A percentile compares a stretch with the other conserved stretches of the same genome.
These are phyloP conservation scores for Limtongia smithiae DNA, from an alignment of 805 yeast species.

Conservation along the genomic window DNA sequence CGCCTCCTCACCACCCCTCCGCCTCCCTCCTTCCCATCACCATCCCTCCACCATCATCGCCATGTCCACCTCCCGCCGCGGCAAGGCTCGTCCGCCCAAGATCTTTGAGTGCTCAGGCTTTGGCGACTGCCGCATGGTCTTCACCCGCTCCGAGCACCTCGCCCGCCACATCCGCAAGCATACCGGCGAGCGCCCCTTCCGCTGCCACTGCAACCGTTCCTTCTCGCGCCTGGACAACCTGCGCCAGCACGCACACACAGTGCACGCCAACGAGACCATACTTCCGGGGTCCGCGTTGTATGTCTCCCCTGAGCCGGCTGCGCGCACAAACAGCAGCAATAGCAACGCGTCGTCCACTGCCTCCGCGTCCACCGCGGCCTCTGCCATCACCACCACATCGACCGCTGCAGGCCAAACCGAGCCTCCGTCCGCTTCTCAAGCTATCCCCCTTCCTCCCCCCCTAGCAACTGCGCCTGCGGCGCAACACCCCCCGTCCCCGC, in stretches of 20 bases:
- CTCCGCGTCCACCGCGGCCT: not conserved
- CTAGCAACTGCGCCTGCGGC: not conserved
- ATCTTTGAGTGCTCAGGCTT: slow-evolving; percentile 82
- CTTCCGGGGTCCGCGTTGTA: slow-evolving; percentile 6
- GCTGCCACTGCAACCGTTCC: slow-evolving; percentile 72
- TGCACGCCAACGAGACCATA: slow-evolving; percentile 53
- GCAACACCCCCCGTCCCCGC: slow-evolving; percentile 15
- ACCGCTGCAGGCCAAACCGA: not conserved
- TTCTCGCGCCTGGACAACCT: slow-evolving; percentile 83
- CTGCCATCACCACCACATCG: not conserved
- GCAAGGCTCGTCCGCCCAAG: slow-evolving; percentile 39
- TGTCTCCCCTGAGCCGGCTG: not conserved
- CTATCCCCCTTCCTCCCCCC: slow-evolving; percentile 1
- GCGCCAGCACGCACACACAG: slow-evolving; percentile 87
- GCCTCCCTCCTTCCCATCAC: not conserved
- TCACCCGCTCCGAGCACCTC: slow-evolving; percentile 85
- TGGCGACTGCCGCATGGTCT: slow-evolving; percentile 82
- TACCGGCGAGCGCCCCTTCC: slow-evolving; percentile 91
- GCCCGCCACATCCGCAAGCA: slow-evolving; percentile 91
- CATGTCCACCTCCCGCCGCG: slow-evolving; percentile 13
- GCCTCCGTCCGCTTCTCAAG: slow-evolving; percentile 1
- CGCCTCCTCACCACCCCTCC: not conserved
- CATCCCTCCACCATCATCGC: not conserved
- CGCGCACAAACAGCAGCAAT: not conserved
- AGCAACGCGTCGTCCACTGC: slow-evolving; percentile 2